These are phyloP conservation scores for Pseudonectria buxi DNA, from an alignment of 2,329 filamentous ascomycete genomes.

Conservation along the genomic window DNA sequence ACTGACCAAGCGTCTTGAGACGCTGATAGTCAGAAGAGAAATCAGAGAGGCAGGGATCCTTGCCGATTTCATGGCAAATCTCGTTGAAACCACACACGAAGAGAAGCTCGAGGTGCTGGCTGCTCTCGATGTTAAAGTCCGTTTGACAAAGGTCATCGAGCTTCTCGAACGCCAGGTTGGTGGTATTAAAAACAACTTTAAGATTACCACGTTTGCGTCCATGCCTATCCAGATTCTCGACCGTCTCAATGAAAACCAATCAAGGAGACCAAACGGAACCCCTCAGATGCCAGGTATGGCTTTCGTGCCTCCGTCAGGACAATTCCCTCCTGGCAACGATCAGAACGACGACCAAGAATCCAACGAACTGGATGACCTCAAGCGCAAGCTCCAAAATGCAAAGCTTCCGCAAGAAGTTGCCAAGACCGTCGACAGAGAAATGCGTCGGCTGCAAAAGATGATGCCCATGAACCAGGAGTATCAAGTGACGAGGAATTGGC, in stretches of 20 bases:
- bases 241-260: constrained; percentile 38
- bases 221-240: constrained; percentile 57
- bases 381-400: constrained; percentile 78
- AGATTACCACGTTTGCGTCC: constrained; percentile 71
- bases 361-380: constrained; percentile 85
- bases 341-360: constrained; percentile 69
- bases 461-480: constrained; percentile 94
- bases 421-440: constrained; percentile 84
- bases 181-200: constrained; percentile 78
- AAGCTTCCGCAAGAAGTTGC: constrained; percentile 75
- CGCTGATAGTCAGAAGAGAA: constrained; percentile 79
- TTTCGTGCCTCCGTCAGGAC: constrained; percentile 28
- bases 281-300: constrained; percentile 35
- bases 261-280: constrained; percentile 23
- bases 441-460: constrained; percentile 89
- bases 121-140: constrained; percentile 69
- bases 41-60: constrained; percentile 75
- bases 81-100: constrained; percentile 79
- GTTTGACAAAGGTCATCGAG: constrained; percentile 76
- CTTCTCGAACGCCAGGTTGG: constrained; percentile 76
- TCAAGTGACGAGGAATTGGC: constrained; percentile 84
- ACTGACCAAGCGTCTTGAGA: constrained; percentile 77
- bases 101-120: constrained; percentile 85
- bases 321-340: constrained; percentile 39
- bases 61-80: constrained; percentile 94